Conservation (phyloP, 1,284 basidiomycete species). For the Cystobasidiaceae sp. region DNA sequence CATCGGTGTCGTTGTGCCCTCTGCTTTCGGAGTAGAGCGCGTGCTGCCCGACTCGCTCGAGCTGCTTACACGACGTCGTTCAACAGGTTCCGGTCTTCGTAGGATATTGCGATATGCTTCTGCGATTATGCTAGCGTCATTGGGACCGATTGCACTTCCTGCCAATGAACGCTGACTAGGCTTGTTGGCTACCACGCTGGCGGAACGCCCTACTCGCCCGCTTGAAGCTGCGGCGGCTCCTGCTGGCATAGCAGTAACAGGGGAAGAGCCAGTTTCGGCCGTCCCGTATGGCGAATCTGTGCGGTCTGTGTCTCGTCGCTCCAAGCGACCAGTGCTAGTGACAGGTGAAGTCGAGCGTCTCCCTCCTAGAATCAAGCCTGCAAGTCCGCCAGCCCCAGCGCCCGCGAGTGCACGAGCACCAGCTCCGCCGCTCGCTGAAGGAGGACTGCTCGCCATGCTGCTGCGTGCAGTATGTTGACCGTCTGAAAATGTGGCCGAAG, state of each 20-base stretch:
- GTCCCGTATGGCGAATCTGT: background rate
- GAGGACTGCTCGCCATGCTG: background rate
- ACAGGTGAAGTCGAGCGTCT: background rate
- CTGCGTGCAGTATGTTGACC: background rate
- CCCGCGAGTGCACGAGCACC: background rate
- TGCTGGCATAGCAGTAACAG: background rate
- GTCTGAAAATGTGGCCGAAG: background rate
- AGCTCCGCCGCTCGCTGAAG: background rate
- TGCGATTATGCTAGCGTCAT: conserved; percentile 80
- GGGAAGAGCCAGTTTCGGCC: background rate
- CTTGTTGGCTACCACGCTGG: background rate
- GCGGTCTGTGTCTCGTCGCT: conserved; percentile 2
- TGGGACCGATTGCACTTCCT: conserved; percentile 47
- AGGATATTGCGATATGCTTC: conserved; percentile 75
- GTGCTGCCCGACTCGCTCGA: background rate
- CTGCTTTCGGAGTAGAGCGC: conserved; percentile 3
- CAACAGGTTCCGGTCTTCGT: conserved; percentile 64
- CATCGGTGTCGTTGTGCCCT: conserved; percentile 13
- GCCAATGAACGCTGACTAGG: conserved; percentile 4
- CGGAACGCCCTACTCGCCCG: background rate
- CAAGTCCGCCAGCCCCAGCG: conserved; percentile 45
- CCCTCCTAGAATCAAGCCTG: conserved; percentile 51
- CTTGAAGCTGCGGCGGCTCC: background rate
- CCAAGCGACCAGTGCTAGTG: background rate
- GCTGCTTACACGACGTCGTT: background rate